Evolutionary conservation across 1,139 yeast species (phyloP).

Genomic region (Suhomyces panamericanus): DNA sequence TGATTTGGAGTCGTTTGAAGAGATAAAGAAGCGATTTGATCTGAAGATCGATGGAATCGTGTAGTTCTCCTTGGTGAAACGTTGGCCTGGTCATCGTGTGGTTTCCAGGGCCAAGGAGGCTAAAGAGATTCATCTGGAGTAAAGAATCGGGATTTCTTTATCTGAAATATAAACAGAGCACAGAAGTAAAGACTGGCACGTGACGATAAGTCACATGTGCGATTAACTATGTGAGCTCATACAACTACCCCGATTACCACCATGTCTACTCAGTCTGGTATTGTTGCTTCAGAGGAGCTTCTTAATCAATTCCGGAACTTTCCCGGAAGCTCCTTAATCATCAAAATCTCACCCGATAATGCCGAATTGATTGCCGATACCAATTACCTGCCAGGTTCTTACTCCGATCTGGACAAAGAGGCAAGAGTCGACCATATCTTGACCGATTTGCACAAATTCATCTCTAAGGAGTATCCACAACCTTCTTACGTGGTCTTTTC

Average conservation of each 20-base stretch:
- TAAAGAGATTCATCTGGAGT: slow-evolving; percentile 8
- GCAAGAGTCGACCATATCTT: slow-evolving; percentile 37
- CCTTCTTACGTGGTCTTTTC: slow-evolving; percentile 64
- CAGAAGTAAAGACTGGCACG: background rate
- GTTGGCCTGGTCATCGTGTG: slow-evolving; percentile 37
- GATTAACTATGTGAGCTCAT: background rate
- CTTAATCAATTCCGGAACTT: slow-evolving; percentile 32
- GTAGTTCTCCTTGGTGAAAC: slow-evolving; percentile 46
- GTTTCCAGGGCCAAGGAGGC: slow-evolving; percentile 5
- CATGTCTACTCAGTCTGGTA: slow-evolving; percentile 77
- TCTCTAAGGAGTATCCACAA: slow-evolving; percentile 41
- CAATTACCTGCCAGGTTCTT: background rate
- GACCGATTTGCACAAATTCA: slow-evolving; percentile 30
- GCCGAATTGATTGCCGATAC: slow-evolving; percentile 44
- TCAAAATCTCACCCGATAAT: slow-evolving; percentile 47
- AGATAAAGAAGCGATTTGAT: slow-evolving; percentile 56
- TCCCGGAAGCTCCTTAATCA: slow-evolving; percentile 30
- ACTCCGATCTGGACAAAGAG: slow-evolving; percentile 15
- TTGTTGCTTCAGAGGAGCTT: slow-evolving; percentile 50
- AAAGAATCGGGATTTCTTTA: background rate
- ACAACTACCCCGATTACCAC: background rate
- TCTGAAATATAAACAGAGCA: slow-evolving; percentile 10
- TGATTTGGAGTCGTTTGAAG: slow-evolving; percentile 53
- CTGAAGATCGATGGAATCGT: slow-evolving; percentile 60
- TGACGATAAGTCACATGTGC: background rate